These are phyloP conservation scores for Tricladium varicosporioides DNA, from an alignment of 2,329 filamentous ascomycete genomes.

Conservation along the genomic window DNA sequence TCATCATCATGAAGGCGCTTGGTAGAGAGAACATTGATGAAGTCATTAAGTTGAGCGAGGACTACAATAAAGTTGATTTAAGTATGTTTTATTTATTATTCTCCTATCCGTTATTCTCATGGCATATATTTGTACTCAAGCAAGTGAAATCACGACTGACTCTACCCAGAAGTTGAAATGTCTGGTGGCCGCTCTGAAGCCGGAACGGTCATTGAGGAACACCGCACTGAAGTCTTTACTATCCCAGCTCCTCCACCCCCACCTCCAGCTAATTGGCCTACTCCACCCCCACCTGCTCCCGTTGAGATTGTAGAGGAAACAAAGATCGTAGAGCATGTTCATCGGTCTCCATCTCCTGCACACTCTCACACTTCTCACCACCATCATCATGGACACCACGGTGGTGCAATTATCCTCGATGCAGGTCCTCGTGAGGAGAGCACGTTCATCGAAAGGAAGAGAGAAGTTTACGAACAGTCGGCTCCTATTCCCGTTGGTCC, in stretches of 20 bases:
- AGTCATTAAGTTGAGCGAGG: constrained; percentile 77
- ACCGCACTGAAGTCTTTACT: constrained; percentile 42
- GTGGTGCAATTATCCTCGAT: constrained; percentile 42
- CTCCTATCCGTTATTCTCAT: too few species aligned
- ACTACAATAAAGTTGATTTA: constrained; percentile 61
- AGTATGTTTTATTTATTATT: constrained; percentile 38
- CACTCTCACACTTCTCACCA: constrained; percentile 13
- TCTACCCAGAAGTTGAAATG: constrained; percentile 26
- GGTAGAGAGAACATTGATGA: constrained; percentile 91
- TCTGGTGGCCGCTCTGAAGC: constrained; percentile 45
- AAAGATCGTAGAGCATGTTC: constrained; percentile 37
- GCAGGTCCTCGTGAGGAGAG: constrained; percentile 32
- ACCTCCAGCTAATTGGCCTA: constrained; percentile 10
- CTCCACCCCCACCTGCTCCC: constrained; percentile 20
- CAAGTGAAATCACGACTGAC: neutral
- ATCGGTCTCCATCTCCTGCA: constrained; percentile 20
- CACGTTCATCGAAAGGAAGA: constrained; percentile 22
- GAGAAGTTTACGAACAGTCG: constrained; percentile 27
- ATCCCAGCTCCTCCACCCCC: constrained; percentile 26
- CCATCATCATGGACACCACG: constrained; percentile 32
- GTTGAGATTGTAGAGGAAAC: constrained; percentile 46
- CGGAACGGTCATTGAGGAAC: constrained; percentile 49
- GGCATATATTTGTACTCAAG: neutral
- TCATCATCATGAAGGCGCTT: constrained; percentile 80
- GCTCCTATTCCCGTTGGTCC: constrained; percentile 37